Evolutionary conservation across 345 rosid genomes (phyloP).

Genomic region (Euphorbia peplus): DNA sequence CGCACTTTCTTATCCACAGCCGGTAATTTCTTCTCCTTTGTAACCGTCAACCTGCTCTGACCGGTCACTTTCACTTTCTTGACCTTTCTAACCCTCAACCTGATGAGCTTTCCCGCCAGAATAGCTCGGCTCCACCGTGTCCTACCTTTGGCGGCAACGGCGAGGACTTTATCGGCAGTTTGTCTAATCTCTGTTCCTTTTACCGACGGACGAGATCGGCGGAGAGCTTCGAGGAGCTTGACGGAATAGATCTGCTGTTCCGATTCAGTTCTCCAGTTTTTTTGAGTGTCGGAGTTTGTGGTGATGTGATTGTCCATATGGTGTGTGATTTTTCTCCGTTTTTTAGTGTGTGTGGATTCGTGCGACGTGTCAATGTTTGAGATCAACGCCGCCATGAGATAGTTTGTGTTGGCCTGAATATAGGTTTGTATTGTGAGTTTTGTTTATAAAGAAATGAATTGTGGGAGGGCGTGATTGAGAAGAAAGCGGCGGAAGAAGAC

Average conservation of each 20-base stretch:
- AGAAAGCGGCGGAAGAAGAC: neutral
- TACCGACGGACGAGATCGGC: constrained; percentile 37
- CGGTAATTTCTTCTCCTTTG: constrained; percentile 35
- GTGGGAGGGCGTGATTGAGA: neutral
- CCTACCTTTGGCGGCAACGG: constrained; percentile 56
- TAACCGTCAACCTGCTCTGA: constrained; percentile 20
- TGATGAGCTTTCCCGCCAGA: constrained; percentile 38
- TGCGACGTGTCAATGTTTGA: constrained; percentile 24
- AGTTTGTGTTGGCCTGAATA: neutral
- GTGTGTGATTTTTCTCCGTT: constrained; percentile 32
- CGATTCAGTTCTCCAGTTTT: constrained; percentile 45
- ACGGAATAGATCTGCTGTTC: constrained; percentile 22
- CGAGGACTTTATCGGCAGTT: constrained; percentile 50
- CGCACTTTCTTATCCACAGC: constrained; percentile 49
- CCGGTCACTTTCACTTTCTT: constrained; percentile 42
- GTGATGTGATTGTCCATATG: neutral
- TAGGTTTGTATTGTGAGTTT: neutral
- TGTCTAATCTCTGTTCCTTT: constrained; percentile 35
- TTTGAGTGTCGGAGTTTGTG: too few species aligned
- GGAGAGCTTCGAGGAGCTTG: constrained; percentile 39
- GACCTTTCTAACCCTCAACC: constrained; percentile 37
- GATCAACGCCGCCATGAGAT: constrained; percentile 27
- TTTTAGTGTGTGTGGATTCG: constrained; percentile 44
- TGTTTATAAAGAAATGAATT: neutral
- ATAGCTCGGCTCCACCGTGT: constrained; percentile 78